Base-by-base conservation (phyloP, 768 basidiomycete genomes). In the Tulasnella sp. region DNA sequence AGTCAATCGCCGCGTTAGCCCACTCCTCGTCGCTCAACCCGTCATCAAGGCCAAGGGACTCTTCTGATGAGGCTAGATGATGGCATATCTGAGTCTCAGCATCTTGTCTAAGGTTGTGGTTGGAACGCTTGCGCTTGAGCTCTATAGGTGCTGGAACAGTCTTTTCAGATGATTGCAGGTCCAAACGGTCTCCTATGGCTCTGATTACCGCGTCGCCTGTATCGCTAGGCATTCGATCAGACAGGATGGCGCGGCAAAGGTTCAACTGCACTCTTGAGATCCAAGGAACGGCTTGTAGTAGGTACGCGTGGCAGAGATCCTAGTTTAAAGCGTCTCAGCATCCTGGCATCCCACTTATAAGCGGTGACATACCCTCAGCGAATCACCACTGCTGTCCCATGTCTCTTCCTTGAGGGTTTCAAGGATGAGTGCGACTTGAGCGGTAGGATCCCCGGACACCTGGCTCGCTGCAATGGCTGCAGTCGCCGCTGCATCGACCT, bases 41-140 rank as follows among this genome's bases (percentile, higher is more conserved):
- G 44, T 73, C 72, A 49, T 81, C 80, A 49, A 38, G 34, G 15
- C 15, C 34, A 15, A 38, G 34, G 7, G 15, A 38, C 34, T 38
- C 7, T 5, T 38, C 34, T 38, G 34, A 38, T 7, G 34, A 15
- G 15, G 34, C 34, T 5, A 38, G 34, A 5, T 38, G 34, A 5
- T 38, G 34, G 15, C 34, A 38, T 5, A 38, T 38, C n/a, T 21
- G 45, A 10, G 45, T 48, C 25, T 78, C 77, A 24, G 78, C 78
- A 75, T 78, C 80, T 83, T 81, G 84, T 11, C 71, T 65, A 5
- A 79, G 64, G 1, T 73, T 66, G 58, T 77, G 74, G 19, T 78
- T 76, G 55, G 71, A 64, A 19, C 80, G 49, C 31, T n/a, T 66
- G 65, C 9, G 70, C 29, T 10, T 41, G 21, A 69, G 62, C n/a